These are phyloP conservation scores for Suillus bovinus DNA, from an alignment of 768 basidiomycete genomes.

Conservation along the genomic window DNA sequence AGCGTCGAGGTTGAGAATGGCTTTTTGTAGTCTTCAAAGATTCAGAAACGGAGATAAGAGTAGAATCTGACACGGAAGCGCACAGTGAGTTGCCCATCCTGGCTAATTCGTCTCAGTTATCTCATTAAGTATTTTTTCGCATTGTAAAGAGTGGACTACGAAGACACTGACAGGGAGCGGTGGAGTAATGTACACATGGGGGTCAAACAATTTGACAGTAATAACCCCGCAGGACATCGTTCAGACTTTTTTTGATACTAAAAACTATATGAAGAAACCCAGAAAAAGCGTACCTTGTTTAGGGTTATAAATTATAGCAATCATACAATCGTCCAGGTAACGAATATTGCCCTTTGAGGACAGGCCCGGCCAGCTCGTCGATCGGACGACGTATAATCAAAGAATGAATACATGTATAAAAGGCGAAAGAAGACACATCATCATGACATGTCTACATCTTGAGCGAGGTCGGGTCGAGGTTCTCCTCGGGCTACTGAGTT, in stretches of 20 bases:
- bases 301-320: not conserved
- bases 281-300: not conserved
- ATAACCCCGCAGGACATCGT: not conserved
- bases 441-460: conserved; percentile 66
- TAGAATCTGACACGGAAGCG: no score
- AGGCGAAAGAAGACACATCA: not conserved
- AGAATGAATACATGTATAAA: not conserved
- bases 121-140: no score
- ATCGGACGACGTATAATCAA: not conserved
- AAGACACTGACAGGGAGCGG: no score
- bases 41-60: no score
- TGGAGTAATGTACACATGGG: no score
- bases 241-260: not conserved
- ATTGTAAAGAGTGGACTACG: no score
- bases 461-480: conserved; percentile 60
- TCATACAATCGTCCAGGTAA: not conserved
- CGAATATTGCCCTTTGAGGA: not conserved
- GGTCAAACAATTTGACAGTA: no score
- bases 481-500: conserved; percentile 87
- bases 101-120: no score
- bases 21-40: no score
- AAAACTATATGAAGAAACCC: not conserved
- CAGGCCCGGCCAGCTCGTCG: not conserved
- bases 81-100: no score
- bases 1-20: no score